Conservation (phyloP, 371 early-diverging fungal species). For the Mucor saturninus region DNA sequence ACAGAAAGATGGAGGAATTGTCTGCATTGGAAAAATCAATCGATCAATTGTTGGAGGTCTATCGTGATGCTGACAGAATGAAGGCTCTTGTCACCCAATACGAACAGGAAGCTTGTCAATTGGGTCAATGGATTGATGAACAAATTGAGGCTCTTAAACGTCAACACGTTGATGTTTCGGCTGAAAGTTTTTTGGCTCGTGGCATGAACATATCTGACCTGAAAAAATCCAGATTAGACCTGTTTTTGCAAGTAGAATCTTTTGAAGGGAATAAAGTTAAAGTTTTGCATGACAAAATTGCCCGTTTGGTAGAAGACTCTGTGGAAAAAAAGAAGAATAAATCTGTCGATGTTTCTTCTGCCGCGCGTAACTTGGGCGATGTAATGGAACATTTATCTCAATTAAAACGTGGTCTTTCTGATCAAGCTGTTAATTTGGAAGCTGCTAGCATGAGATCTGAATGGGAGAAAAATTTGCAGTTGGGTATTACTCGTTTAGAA, state of each 20-base stretch:
- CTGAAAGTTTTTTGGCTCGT: constrained; percentile 31
- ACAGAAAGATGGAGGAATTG: constrained; percentile 38
- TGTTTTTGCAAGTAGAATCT: constrained; percentile 22
- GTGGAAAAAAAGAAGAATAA: constrained; percentile 33
- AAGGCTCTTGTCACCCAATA: constrained; percentile 35
- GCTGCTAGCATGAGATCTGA: constrained; percentile 34
- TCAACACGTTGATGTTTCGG: constrained; percentile 46
- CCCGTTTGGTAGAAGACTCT: constrained; percentile 32
- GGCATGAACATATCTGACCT: constrained; percentile 24
- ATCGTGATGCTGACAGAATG: constrained; percentile 29
- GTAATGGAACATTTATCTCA: constrained; percentile 38
- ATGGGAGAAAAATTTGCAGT: constrained; percentile 38
- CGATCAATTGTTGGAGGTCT: constrained; percentile 27
- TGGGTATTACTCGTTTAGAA: constrained; percentile 35
- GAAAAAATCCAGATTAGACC: constrained; percentile 24
- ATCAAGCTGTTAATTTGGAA: constrained; percentile 42
- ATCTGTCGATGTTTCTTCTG: constrained; percentile 33
- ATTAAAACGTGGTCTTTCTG: constrained; percentile 37
- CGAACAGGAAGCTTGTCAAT: constrained; percentile 32
- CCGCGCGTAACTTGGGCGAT: constrained; percentile 39
- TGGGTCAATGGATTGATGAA: constrained; percentile 43
- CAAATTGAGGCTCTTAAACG: constrained; percentile 28
- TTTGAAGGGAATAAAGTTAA: constrained; percentile 41
- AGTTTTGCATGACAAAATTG: constrained; percentile 40
- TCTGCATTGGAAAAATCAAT: constrained; percentile 24